A percentile compares a stretch with the other conserved stretches of the same genome.
Evolutionary conservation across 176 grass and related monocot genomes (phyloP).

Genomic region (Cymbopogon citratus): DNA sequence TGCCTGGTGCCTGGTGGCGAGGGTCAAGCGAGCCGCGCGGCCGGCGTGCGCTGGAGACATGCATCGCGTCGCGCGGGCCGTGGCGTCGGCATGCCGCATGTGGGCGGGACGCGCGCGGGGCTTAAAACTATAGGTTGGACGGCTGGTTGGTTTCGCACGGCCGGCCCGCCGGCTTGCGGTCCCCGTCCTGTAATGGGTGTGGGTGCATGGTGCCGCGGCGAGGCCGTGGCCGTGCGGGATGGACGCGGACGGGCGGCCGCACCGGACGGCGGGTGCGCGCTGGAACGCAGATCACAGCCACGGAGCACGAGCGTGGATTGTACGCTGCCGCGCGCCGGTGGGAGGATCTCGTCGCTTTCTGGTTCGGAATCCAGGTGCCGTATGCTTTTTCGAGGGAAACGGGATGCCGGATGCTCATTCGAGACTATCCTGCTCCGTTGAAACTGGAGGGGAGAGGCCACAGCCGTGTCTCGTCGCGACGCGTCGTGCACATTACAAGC

Average conservation of each 20-base stretch:
- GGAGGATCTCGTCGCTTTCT: not conserved
- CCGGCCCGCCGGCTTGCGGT: not conserved
- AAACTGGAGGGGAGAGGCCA: too few species aligned
- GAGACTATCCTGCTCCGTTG: not conserved
- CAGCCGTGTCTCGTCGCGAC: not conserved
- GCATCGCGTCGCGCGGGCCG: not conserved
- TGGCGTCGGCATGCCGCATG: not conserved
- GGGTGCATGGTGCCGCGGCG: not conserved
- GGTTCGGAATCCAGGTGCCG: not conserved
- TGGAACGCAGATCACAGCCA: not conserved
- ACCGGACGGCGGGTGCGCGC: not conserved
- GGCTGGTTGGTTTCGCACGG: not conserved
- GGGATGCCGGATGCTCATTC: not conserved
- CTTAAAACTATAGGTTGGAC: too few species aligned
- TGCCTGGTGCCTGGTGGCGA: not conserved
- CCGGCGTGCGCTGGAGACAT: not conserved
- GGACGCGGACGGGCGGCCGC: not conserved
- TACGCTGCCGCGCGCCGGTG: not conserved
- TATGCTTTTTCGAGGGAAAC: not conserved
- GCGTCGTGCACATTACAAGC: not conserved
- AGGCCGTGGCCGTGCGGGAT: too few species aligned
- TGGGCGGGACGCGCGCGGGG: not conserved
- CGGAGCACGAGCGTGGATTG: not conserved
- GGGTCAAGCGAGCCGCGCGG: not conserved
- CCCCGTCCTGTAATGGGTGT: not conserved